A percentile compares a stretch with the other conserved stretches of the same genome.
phyloP scores from a whole-genome alignment of 164 flowering plant species.

The Tinospora cordifolia region DNA sequence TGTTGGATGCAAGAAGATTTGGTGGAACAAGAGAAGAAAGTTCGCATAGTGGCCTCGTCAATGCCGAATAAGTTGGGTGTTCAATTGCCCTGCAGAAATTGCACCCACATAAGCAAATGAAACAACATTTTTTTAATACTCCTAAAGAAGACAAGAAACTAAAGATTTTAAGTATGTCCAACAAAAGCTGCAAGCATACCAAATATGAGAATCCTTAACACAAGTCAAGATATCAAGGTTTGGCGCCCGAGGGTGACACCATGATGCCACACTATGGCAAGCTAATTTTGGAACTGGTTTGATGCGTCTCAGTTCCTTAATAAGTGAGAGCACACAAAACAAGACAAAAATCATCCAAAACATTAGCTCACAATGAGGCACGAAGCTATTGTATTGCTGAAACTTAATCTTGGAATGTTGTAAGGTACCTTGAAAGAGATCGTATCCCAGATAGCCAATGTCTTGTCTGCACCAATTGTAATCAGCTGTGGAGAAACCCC shows the following conservation, averaged over 20 bases:
- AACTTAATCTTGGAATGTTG: neutral
- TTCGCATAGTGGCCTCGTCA: conserved; percentile 95
- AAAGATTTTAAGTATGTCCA: neutral
- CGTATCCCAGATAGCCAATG: conserved; percentile 98
- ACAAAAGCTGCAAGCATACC: conserved; percentile 33
- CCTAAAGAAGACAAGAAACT: neutral
- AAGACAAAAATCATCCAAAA: neutral
- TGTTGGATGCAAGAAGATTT: conserved; percentile 69
- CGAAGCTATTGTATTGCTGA: neutral
- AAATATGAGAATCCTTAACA: conserved; percentile 97
- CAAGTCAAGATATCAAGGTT: conserved; percentile 94
- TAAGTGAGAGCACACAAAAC: conserved; percentile 10
- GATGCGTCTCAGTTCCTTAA: conserved; percentile 84
- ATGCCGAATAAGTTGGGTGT: conserved; percentile 92
- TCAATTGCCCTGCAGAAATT: conserved; percentile 86
- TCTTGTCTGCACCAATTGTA: conserved; percentile 93
- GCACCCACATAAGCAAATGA: neutral
- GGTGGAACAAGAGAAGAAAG: conserved; percentile 86
- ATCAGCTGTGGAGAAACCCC: conserved; percentile 92
- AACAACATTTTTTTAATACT: neutral
- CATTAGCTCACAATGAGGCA: conserved; percentile 4
- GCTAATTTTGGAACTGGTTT: conserved; percentile 92
- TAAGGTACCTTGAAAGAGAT: conserved; percentile 76
- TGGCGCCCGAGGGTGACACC: conserved; percentile 99
- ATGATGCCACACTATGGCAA: conserved; percentile 95